Conservation (phyloP, 306 rosid species). For the Fagus sylvatica region DNA sequence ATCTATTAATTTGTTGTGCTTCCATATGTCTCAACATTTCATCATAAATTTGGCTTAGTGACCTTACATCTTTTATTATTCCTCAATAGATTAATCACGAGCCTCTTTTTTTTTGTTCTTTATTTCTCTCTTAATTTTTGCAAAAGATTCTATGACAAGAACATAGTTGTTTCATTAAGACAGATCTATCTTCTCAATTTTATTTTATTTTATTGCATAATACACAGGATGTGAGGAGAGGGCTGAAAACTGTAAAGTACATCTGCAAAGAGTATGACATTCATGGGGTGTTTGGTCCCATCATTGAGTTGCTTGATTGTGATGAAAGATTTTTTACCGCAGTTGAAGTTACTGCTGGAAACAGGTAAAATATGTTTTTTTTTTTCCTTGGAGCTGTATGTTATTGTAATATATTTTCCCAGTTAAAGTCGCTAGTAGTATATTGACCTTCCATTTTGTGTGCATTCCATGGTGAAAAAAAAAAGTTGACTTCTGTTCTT, state of each 20-base stretch:
- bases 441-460: background rate
- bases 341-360: conserved; percentile 97
- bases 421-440: background rate
- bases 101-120: too few species aligned
- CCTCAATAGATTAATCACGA: too few species aligned
- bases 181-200: background rate
- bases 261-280: conserved; percentile 67
- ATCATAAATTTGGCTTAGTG: too few species aligned
- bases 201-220: conserved; percentile 10
- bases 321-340: conserved; percentile 93
- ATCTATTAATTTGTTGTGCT: too few species aligned
- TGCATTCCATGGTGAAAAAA: background rate
- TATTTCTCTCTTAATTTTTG: background rate
- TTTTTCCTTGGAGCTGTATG: background rate
- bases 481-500: conserved; percentile 7
- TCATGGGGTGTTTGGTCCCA: conserved; percentile 91
- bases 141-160: background rate
- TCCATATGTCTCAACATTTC: too few species aligned
- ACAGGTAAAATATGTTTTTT: conserved; percentile 52
- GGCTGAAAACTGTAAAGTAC: conserved; percentile 85
- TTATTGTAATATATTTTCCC: background rate
- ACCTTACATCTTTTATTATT: too few species aligned
- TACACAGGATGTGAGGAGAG: conserved; percentile 91
- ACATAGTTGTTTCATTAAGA: background rate
- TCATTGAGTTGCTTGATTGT: conserved; percentile 87